phyloP scores from a whole-genome alignment of 1,284 basidiomycete genomes.

The Leccinum ponderosum region DNA sequence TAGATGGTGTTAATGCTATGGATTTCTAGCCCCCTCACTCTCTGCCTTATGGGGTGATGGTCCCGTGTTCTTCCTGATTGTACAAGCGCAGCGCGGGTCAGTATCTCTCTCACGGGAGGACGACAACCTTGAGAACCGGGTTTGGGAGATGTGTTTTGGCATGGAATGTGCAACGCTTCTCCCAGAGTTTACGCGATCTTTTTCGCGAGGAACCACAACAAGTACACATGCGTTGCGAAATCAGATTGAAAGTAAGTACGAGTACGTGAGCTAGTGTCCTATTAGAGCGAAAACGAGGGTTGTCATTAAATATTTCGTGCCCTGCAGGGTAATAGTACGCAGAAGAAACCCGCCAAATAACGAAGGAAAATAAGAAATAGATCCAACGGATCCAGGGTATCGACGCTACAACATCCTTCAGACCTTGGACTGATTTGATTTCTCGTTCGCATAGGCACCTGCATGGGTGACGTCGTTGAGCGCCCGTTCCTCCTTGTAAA shows the following conservation, averaged over 20 bases:
- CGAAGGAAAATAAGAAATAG: not conserved
- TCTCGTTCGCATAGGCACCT: constrained; percentile 4
- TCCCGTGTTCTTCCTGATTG: not conserved
- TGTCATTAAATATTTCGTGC: not conserved
- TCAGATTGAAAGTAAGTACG: not conserved
- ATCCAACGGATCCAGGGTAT: not conserved
- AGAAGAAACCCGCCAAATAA: not conserved
- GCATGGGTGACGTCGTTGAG: constrained; percentile 11
- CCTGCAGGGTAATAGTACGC: not conserved
- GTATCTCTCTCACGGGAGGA: too few species aligned
- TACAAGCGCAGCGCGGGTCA: not conserved
- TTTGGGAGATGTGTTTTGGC: not conserved
- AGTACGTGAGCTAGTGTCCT: not conserved
- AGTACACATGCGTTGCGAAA: not conserved
- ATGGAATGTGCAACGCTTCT: not conserved
- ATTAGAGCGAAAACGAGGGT: not conserved
- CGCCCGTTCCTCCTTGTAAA: constrained; percentile 46
- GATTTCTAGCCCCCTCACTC: not conserved
- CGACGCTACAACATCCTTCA: constrained; percentile 1
- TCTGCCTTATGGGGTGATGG: not conserved
- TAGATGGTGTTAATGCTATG: not conserved
- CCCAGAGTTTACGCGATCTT: not conserved
- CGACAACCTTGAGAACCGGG: too few species aligned
- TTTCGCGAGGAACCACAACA: not conserved
- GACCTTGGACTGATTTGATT: constrained; percentile 2